Base-by-base conservation (phyloP, 2,329 filamentous ascomycete species). In the Xylaria sp. region DNA sequence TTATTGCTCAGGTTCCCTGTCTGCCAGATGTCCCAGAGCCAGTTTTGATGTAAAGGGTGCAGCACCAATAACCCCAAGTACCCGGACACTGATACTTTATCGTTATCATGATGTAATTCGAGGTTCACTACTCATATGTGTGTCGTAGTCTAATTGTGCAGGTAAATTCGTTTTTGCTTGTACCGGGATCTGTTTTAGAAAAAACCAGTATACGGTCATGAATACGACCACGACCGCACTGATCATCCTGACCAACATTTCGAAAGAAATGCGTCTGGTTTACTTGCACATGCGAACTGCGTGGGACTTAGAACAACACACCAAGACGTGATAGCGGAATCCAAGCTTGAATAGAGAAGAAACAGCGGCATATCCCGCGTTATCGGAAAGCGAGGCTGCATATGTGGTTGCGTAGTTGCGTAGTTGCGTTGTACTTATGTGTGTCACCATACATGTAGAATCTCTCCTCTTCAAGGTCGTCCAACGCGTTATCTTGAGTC, bases 311-410 rank as follows among this genome's bases (percentile, higher is more conserved):
- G n/a, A 31, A 57, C 20, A 20, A 1, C n/a, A 3, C 34, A 13
- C 37, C 18, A 41, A 31, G 18, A 48, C 3, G 37, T 34, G 60
- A 31, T 7, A 28, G 37, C n/a, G 20, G 25, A 23, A 20, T 15
- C 13, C 20, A n/a, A 25, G n/a, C 46, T 37, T 28, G 12, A 25
- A 48, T 39, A 3, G 39, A 50, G 20, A 41, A 55, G 15, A 41
- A 56, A 34, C 37, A 52, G 59, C 52, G 52, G 58, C 48, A 67
- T 51, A 3, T 37, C 3, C 46, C 34, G 15, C 25, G 20, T 25
- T 23, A n/a, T 46, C 58, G 63, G 67, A 67, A 52, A 67, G 54
- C 63, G 63, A 69, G 48, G 48, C 31, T 55, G 54, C 52, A 60
- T 66, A 23, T 12, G 18, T 34, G 54, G 39, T 39, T 51, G 44